Conservation (phyloP, 164 flowering plant species). For the Vitis rupestris region DNA sequence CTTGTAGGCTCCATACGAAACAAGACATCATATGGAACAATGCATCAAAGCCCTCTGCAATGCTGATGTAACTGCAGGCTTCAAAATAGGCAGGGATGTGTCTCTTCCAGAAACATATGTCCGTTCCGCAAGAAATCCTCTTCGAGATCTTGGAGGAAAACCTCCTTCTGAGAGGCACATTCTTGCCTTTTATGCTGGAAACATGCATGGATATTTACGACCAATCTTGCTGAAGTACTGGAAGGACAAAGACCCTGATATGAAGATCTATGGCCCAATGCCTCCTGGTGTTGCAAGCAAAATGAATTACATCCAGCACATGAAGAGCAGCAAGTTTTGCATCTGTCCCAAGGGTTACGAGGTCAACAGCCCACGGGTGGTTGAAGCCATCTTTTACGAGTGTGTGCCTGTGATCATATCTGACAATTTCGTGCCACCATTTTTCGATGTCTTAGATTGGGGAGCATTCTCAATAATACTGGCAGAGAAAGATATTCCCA, state of each 20-base stretch:
- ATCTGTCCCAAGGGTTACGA: slow-evolving; percentile 70
- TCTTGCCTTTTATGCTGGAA: slow-evolving; percentile 72
- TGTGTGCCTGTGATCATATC: slow-evolving; percentile 75
- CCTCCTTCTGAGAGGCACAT: slow-evolving; percentile 49
- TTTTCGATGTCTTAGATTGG: slow-evolving; percentile 65
- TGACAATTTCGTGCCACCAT: slow-evolving; percentile 72
- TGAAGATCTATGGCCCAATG: slow-evolving; percentile 65
- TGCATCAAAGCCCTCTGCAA: slow-evolving; percentile 76
- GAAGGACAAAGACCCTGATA: slow-evolving; percentile 56
- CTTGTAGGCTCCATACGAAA: slow-evolving; percentile 62
- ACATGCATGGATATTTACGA: slow-evolving; percentile 58
- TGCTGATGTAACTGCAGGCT: slow-evolving; percentile 61
- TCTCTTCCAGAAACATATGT: slow-evolving; percentile 69
- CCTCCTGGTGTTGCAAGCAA: slow-evolving; percentile 65
- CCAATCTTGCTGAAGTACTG: slow-evolving; percentile 52
- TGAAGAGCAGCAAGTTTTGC: slow-evolving; percentile 71
- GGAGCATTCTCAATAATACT: slow-evolving; percentile 50
- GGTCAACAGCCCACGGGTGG: slow-evolving; percentile 68
- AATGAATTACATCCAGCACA: slow-evolving; percentile 63
- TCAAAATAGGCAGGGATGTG: slow-evolving; percentile 64
- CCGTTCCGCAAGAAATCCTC: slow-evolving; percentile 57
- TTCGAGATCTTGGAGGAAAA: slow-evolving; percentile 62
- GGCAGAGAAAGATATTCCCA: slow-evolving; percentile 63
- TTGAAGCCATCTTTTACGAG: slow-evolving; percentile 66
- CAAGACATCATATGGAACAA: slow-evolving; percentile 70